Conservation (phyloP, 225 moss, liverwort and hornwort genomes). For the Bryum argenteum region DNA sequence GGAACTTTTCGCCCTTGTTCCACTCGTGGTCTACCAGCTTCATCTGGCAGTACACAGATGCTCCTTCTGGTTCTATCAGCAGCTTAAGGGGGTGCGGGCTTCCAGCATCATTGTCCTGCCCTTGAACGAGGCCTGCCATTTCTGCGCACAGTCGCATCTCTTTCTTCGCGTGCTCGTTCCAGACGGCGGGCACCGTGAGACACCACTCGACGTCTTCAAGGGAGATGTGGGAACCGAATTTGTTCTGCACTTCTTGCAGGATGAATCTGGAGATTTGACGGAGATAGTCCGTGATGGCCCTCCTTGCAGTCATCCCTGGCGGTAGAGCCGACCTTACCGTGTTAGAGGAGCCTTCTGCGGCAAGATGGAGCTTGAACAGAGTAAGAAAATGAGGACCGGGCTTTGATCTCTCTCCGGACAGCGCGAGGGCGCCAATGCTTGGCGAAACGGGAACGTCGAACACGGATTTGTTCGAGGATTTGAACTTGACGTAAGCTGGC, state of each 20-base stretch:
- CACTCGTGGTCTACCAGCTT: not conserved
- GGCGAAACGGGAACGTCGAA: no score
- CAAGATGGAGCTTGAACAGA: slow-evolving; percentile 16
- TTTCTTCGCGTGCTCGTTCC: slow-evolving; percentile 27
- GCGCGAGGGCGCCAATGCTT: no score
- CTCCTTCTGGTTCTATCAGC: slow-evolving; percentile 17
- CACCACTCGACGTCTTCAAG: slow-evolving; percentile 37
- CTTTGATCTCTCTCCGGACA: no score
- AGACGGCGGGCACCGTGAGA: slow-evolving; percentile 40
- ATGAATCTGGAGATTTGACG: not conserved
- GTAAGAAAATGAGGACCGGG: not conserved
- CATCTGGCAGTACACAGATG: slow-evolving; percentile 23
- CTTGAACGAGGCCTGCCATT: not conserved
- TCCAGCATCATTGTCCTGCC: not conserved
- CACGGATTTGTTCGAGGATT: not conserved
- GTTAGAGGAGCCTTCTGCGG: not conserved
- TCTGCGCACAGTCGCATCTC: slow-evolving; percentile 12
- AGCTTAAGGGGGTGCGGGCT: slow-evolving; percentile 7
- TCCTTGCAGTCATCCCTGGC: not conserved
- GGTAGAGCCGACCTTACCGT: not conserved
- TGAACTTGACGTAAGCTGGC: not conserved
- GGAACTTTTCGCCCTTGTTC: slow-evolving; percentile 15
- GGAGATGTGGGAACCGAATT: not conserved
- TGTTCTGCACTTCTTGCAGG: slow-evolving; percentile 6
- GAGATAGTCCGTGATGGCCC: slow-evolving; percentile 29